Base-by-base conservation (phyloP, 2,329 filamentous ascomycete genomes). In the Hymenoscyphus repandus region DNA sequence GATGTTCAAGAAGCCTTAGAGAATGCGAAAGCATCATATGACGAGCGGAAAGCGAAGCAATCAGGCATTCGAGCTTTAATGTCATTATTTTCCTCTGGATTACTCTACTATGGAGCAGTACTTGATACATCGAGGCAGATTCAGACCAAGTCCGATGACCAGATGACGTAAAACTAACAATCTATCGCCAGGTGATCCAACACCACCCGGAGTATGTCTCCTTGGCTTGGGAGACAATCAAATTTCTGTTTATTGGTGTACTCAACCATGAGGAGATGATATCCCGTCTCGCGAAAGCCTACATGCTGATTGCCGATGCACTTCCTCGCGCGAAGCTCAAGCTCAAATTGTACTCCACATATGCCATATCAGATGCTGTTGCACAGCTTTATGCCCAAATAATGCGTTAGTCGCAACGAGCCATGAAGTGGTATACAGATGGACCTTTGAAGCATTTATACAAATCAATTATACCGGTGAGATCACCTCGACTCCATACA, bases 391-490 rank as follows among this genome's bases (percentile, higher is more conserved):
- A 67, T 44, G 54, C 57, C 1, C 37, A 59, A 9, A 57, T 68
- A 13, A n/a, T 68, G 1, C 45, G 47, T 30, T 67, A 68, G 30
- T 45, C 64, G 1, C 12, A 55, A 9, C 56, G 55, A 15, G 62
- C 64, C 1, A 33, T 59, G 33, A 45, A 47, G 1, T 67, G 64
- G 66, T 67, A 66, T 40, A 49, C 62, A 31, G 49, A 61, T 34
- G 53, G 55, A 17, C 62, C 48, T 15, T 4, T 55, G 2, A 58
- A 52, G 38, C 59, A 60, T 32, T 17, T 54, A n/a, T 0, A 27
- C 22, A 27, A 27, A 27, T 27, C 22, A 27, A 27, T 27, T 7
- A 27, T 7, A 27, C 22, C 4, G 22, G 22, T 7, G 7, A 7
- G 22, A 4, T 7, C 22, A 4, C 22, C 22, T 27, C 22, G 22